phyloP scores from a whole-genome alignment of 495 filamentous ascomycete species.

The Lasiosphaeriaceae sp. region DNA sequence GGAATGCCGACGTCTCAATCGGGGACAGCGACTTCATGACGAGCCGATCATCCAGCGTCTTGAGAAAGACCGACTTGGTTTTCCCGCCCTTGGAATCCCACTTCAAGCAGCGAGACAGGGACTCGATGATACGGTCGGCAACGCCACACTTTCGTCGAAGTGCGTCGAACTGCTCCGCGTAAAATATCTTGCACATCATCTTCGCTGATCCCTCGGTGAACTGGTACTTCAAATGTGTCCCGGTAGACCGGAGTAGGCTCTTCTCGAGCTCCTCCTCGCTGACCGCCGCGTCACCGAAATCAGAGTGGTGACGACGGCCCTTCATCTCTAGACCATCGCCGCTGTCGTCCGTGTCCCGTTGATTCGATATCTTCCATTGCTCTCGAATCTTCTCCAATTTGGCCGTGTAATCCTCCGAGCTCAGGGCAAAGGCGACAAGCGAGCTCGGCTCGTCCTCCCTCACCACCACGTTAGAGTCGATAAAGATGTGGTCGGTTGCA shows the following conservation, averaged over 20 bases:
- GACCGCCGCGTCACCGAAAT: conserved; percentile 17
- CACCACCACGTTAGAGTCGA: conserved; percentile 96
- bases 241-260: conserved; percentile 73
- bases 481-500: conserved; percentile 88
- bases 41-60: conserved; percentile 91
- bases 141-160: conserved; percentile 89
- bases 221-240: conserved; percentile 91
- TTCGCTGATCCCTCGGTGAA: conserved; percentile 87
- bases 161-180: conserved; percentile 96
- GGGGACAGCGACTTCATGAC: conserved; percentile 75
- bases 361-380: conserved; percentile 38
- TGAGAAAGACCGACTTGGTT: conserved; percentile 96
- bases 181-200: conserved; percentile 97
- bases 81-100: conserved; percentile 99
- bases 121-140: conserved; percentile 89
- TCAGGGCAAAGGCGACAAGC: conserved; percentile 86
- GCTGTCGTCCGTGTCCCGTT: conserved; percentile 26
- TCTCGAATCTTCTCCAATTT: conserved; percentile 73
- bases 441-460: conserved; percentile 97
- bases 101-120: conserved; percentile 88
- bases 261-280: conserved; percentile 63
- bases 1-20: conserved; percentile 88
- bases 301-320: conserved; percentile 4
- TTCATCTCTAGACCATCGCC: conserved; percentile 30
- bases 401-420: conserved; percentile 74